A percentile compares a stretch with the other conserved stretches of the same genome.
phyloP scores from a whole-genome alignment of 176 grass and related monocot species.

The Thinopyrum elongatum region DNA sequence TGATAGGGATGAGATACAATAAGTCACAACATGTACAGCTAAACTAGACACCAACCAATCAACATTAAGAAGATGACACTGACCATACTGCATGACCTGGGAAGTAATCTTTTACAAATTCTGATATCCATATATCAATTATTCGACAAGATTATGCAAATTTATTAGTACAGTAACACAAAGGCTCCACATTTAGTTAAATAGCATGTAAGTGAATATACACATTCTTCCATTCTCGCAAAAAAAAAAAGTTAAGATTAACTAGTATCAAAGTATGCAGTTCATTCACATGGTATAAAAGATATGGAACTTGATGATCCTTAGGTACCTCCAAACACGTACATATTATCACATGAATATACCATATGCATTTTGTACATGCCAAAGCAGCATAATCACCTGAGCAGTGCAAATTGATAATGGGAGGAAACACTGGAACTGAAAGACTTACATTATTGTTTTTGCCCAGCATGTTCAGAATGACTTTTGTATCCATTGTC shows the following conservation, averaged over 20 bases:
- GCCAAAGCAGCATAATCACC: background rate
- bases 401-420: constrained; percentile 25
- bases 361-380: constrained; percentile 1
- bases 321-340: background rate
- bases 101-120: constrained; percentile 1
- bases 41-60: background rate
- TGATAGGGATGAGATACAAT: background rate
- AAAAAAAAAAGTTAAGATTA: background rate
- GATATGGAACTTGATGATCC: background rate
- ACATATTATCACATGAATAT: constrained; percentile 10
- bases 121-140: background rate
- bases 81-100: background rate
- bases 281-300: constrained; percentile 1
- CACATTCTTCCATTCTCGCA: background rate
- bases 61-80: background rate
- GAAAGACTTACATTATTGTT: constrained; percentile 58
- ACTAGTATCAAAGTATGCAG: background rate
- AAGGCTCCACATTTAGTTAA: background rate
- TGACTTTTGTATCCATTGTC: constrained; percentile 50
- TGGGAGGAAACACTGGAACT: constrained; percentile 18
- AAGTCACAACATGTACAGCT: constrained; percentile 1
- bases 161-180: background rate
- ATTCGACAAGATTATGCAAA: background rate
- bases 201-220: background rate
- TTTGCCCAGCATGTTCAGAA: constrained; percentile 52